Percentiles rank a stretch among this genome's conserved stretches.
phyloP scores from a whole-genome alignment of 495 filamentous ascomycete species.

The Aspergillus kassunensis region DNA sequence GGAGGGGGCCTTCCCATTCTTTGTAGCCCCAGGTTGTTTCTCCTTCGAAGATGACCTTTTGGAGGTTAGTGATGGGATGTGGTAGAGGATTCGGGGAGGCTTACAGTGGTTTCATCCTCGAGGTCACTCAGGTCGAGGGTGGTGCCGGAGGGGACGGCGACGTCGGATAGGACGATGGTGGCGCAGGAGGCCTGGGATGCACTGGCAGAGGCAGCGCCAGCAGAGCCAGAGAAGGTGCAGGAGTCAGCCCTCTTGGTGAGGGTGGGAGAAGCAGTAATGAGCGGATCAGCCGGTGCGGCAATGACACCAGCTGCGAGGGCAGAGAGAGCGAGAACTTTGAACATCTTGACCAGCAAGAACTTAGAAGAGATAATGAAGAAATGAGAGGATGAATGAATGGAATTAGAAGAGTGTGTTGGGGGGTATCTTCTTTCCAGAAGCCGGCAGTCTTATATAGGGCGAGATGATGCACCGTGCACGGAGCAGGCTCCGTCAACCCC shows the following conservation, averaged over 20 bases:
- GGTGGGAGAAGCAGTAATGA: not conserved
- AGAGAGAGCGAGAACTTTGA: not conserved
- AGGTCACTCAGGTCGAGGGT: conserved; percentile 50
- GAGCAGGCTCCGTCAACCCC: not conserved
- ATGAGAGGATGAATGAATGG: not conserved
- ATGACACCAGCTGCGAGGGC: not conserved
- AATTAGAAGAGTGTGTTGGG: not conserved
- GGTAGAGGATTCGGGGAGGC: conserved; percentile 21
- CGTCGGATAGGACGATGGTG: conserved; percentile 42
- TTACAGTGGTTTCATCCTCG: conserved; percentile 39
- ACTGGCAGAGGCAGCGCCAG: conserved; percentile 7
- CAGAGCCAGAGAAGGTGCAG: conserved; percentile 4
- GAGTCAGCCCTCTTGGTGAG: not conserved
- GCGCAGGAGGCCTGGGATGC: conserved; percentile 41
- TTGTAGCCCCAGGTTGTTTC: conserved; percentile 51
- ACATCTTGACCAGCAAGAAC: conserved; percentile 3
- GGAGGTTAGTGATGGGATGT: not conserved
- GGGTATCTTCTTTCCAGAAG: not conserved
- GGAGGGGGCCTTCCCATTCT: conserved; percentile 49
- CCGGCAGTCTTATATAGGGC: not conserved
- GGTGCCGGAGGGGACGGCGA: conserved; percentile 50
- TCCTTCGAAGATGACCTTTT: conserved; percentile 50
- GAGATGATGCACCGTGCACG: not conserved
- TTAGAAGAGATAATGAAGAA: not conserved
- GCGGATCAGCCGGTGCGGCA: not conserved